A percentile compares a stretch with the other conserved stretches of the same genome.
phyloP scores from a whole-genome alignment of 331 rosid species.

The Quercus tomentella region DNA sequence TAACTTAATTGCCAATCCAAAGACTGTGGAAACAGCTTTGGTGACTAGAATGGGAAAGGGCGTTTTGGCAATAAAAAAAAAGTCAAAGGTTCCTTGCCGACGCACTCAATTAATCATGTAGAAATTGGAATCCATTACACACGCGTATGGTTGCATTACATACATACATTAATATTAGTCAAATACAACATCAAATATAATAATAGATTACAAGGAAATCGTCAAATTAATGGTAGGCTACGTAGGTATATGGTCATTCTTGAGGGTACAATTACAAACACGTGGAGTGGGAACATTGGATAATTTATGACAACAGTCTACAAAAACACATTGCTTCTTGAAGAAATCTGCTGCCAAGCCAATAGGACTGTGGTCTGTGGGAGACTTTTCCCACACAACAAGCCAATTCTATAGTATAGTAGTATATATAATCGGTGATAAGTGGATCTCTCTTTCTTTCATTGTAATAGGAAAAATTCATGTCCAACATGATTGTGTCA shows the following conservation, averaged over 20 bases:
- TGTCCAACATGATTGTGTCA: slow-evolving; percentile 39
- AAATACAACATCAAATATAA: background rate
- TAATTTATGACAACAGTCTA: background rate
- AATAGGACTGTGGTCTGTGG: slow-evolving; percentile 9
- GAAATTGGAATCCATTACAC: slow-evolving; percentile 13
- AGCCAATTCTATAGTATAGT: background rate
- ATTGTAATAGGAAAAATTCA: slow-evolving; percentile 28
- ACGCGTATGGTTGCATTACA: background rate
- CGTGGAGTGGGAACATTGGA: background rate
- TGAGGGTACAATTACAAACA: background rate
- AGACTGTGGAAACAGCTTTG: background rate
- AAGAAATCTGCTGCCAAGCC: background rate
- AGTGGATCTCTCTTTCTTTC: background rate
- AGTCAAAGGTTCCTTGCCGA: slow-evolving; percentile 53
- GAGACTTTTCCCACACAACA: slow-evolving; percentile 7
- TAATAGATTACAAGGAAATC: background rate
- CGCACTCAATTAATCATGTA: slow-evolving; percentile 32
- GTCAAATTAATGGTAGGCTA: background rate
- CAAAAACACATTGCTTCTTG: background rate
- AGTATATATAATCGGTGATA: background rate
- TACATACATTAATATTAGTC: background rate
- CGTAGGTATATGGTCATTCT: background rate
- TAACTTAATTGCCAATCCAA: background rate
- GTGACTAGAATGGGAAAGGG: slow-evolving; percentile 15
- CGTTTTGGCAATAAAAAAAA: slow-evolving; percentile 20